Percentiles rank a stretch among this genome's conserved stretches.
Evolutionary conservation across 208 protist species (phyloP).

Genomic region (Endotrypanum monterogeii): DNA sequence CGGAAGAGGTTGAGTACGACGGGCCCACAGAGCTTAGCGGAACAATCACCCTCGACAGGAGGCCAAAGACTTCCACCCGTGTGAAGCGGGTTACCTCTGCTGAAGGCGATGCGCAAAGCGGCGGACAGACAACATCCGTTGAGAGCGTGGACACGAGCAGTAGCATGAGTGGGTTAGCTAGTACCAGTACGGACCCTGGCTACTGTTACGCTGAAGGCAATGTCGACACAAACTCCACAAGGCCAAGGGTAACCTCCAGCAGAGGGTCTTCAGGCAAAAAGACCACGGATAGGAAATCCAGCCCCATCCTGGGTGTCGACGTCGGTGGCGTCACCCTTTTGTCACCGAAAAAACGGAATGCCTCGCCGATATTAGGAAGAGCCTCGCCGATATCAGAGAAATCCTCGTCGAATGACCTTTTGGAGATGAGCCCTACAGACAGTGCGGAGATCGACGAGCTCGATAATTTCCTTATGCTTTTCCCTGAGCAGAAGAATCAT

Average conservation of each 20-base stretch:
- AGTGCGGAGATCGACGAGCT: constrained; percentile 43
- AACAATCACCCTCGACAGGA: background rate
- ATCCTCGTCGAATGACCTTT: background rate
- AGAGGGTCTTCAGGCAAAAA: background rate
- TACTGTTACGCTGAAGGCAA: background rate
- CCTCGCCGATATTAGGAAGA: too few species aligned
- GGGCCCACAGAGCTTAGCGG: background rate
- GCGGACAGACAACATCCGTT: too few species aligned
- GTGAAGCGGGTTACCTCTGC: background rate
- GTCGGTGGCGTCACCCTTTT: background rate
- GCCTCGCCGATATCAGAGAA: too few species aligned
- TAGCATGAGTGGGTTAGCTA: background rate
- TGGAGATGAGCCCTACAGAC: background rate
- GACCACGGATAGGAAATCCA: background rate
- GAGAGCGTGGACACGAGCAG: background rate
- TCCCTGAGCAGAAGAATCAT: constrained; percentile 67
- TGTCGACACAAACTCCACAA: background rate
- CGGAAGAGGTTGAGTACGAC: background rate
- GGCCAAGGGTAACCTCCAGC: background rate
- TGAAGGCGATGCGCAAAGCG: background rate
- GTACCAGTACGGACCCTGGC: background rate
- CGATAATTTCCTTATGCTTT: constrained; percentile 56
- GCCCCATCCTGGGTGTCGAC: background rate
- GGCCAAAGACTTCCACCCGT: background rate
- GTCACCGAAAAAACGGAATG: background rate